Evolutionary conservation across 192 early-diverging fungal species (phyloP), one percentile per base, ranked within the genome.

Genomic region (Ambispora gerdemannii): DNA sequence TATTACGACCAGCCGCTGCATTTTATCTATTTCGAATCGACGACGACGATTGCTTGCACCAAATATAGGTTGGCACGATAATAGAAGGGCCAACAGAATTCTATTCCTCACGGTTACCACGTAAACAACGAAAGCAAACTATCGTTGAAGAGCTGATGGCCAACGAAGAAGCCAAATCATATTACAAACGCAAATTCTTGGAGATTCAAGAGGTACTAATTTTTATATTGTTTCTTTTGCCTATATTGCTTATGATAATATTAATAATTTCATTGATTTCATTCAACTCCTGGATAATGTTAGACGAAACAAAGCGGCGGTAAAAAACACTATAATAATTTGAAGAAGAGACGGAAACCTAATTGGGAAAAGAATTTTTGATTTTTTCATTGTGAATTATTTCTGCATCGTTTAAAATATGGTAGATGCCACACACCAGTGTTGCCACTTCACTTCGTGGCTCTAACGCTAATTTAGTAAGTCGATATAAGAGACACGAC

Each of bases 121-220:
- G 85, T 74, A 93, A 92, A 80, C 93, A 98, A 68, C 87, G 94
- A 11, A 88, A 85, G 27, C 78, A 82, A 31, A 95, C 91, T 2
- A 80, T 99, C 61, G 88, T 93, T 3, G 94, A 96, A 51, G 93
- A 98, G 76, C 70, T 99, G 28, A 74, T 98, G 82, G 87, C 85
- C 32, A 92, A 95, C 55, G 75, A 83, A 24, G 77, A 91, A 51
- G 81, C 86, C 0, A 83, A 88, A 62, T 76, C 81, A 50, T 96
- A 95, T 72, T 91, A 94, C 74, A 98, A 97, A 86, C 78, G 90
- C 55, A 94, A 94, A 81, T 90, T 90, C 32, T 65, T 81, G 31
- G 92, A 93, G 62, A 90, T 95, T 32, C 93, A 94, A 63, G 78
- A 79, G 13, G 67, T 69, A 8, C 4, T 13, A 33, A 35, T 43